A percentile compares a stretch with the other conserved stretches of the same genome.
phyloP scores from a whole-genome alignment of 2,329 filamentous ascomycete genomes.

The Botrytis squamosa region DNA sequence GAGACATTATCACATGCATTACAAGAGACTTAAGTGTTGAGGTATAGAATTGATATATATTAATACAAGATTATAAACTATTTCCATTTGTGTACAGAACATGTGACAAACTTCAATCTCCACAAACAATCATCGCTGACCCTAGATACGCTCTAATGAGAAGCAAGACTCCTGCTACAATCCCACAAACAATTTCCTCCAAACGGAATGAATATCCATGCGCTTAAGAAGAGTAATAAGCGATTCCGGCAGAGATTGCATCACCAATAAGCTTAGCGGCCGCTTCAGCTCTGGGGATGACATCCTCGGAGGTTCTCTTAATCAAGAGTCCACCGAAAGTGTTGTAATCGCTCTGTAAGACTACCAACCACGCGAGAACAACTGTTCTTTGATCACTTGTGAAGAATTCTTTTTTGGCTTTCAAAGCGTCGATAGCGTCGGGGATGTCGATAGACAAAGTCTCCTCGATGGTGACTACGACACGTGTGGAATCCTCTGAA shows the following conservation, averaged over 20 bases:
- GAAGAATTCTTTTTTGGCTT: background rate
- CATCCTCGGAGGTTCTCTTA: background rate
- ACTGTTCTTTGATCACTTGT: background rate
- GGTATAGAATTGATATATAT: background rate
- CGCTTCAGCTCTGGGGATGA: background rate
- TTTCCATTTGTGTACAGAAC: background rate
- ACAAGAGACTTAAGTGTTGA: background rate
- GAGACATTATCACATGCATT: background rate
- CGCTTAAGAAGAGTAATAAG: background rate
- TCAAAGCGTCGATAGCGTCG: fast-evolving
- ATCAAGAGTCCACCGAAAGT: background rate
- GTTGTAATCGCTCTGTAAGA: background rate
- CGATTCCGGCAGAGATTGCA: background rate
- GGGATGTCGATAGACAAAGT: background rate
- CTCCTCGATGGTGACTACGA: background rate
- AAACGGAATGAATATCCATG: background rate
- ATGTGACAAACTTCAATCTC: background rate
- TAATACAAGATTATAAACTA: background rate
- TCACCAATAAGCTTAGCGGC: background rate
- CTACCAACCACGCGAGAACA: background rate
- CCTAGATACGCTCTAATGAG: background rate
- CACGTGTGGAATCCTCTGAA: background rate
- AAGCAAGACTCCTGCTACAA: background rate
- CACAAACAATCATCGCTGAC: background rate
- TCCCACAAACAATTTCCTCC: background rate